Evolutionary conservation across 2,329 filamentous ascomycete genomes (phyloP).

Genomic region (Aureobasidium sp.): DNA sequence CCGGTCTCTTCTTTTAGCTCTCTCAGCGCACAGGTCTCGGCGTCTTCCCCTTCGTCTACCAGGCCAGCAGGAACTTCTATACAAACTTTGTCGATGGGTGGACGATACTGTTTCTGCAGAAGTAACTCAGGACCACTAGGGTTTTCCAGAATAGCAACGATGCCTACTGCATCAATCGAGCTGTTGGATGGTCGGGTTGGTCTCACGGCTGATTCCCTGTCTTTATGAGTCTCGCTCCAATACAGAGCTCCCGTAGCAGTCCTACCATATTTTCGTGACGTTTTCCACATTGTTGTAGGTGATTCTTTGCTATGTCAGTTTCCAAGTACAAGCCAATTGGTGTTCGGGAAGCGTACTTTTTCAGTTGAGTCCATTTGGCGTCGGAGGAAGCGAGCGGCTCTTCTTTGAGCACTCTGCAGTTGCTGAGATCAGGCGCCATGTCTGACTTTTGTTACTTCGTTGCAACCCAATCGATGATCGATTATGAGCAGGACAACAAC

Average conservation of each 20-base stretch:
- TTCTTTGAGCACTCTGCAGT: constrained; percentile 16
- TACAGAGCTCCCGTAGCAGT: neutral
- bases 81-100: constrained; percentile 48
- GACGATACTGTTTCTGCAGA: constrained; percentile 46
- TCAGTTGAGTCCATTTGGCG: constrained; percentile 32
- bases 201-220: constrained; percentile 39
- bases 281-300: constrained; percentile 37
- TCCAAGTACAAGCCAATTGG: neutral
- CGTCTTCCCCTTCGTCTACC: constrained; percentile 48
- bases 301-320: constrained; percentile 21
- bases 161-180: constrained; percentile 49
- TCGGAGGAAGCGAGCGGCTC: constrained; percentile 23
- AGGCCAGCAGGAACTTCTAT: constrained; percentile 54
- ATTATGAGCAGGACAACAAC: neutral
- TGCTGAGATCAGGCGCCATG: constrained; percentile 14
- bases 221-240: neutral
- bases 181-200: constrained; percentile 47
- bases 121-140: constrained; percentile 41
- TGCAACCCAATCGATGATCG: neutral
- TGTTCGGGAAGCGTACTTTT: constrained; percentile 24
- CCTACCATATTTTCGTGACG: constrained; percentile 9
- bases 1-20: constrained; percentile 55
- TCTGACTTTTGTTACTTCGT: neutral
- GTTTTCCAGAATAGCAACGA: constrained; percentile 45
- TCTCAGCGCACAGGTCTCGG: constrained; percentile 46